Evolutionary conservation across 2,329 filamentous ascomycete genomes (phyloP), one percentile per base, ranked within the genome.

Genomic region (Cephalotrichum gorgonifer): DNA sequence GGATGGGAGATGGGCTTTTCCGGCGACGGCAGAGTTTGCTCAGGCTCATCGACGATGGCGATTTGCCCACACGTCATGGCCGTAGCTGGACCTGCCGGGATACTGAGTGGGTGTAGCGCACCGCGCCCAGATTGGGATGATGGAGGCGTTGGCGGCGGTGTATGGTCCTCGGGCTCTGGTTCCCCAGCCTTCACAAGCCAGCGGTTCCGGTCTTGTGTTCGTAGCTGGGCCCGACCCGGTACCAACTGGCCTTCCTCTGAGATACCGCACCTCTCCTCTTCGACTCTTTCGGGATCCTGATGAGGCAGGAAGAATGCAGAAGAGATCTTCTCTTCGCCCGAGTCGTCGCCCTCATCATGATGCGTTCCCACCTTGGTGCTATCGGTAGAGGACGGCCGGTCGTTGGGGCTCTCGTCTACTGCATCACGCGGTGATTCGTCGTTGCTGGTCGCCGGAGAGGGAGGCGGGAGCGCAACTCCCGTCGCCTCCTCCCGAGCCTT

Each of bases 311-410:
- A 93, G 38, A 89, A 74, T 23, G 87, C 87, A 28, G 86, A 91
- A n/a, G 85, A 88, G 53, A 93, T 89, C 64, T 91, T 87, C 63
- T 93, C 87, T 61, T 86, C 82, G 51, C 86, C 84, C 14, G 85
- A 89, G 50, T 79, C 76, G 38, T 80, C 76, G 17, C 68, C 71
- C 43, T 78, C 73, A 17, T 52, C 54, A 38, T 62, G 57, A n/a
- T 60, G 63, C 46, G 68, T 66, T 44, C 65, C 61, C 53, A 54
- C 57, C 33, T 67, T 68, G 45, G 63, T 63, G 51, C 62, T 67
- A 53, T 63, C 66, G 55, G 60, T 64, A 50, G 69, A 70, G 47
- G 63, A 57, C 46, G 65, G 64, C 51, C 63, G 63, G 48, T 53
- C 35, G 38, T 60, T 54, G 27, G 51, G 41, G 25, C 11, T 9